phyloP scores from a whole-genome alignment of 2,329 filamentous ascomycete species.

The Ascocoryne sarcoides region DNA sequence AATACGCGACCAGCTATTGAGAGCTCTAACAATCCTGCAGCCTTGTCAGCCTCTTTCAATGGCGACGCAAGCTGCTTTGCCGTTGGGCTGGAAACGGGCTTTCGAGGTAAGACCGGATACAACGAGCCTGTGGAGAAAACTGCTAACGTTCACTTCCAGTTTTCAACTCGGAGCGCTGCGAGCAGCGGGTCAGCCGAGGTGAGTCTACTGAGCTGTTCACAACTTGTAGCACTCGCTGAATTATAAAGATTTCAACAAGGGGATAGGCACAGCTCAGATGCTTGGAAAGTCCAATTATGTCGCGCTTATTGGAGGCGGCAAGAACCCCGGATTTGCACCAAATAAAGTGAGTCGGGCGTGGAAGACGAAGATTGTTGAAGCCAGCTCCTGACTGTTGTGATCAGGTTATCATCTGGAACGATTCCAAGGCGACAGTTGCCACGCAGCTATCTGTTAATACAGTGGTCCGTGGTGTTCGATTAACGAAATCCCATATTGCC shows the following conservation, averaged over 20 bases:
- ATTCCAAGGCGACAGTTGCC: conserved; percentile 64
- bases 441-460: conserved; percentile 74
- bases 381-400: conserved; percentile 11
- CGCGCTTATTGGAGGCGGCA: conserved; percentile 81
- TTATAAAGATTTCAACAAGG: conserved; percentile 64
- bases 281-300: conserved; percentile 80
- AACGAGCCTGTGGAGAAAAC: neutral
- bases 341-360: conserved; percentile 63
- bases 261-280: conserved; percentile 78
- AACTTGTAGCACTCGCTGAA: conserved; percentile 9
- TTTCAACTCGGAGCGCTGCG: conserved; percentile 63
- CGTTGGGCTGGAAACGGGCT: conserved; percentile 77
- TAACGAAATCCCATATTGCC: conserved; percentile 68
- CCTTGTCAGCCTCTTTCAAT: conserved; percentile 81
- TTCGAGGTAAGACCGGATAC: conserved; percentile 55
- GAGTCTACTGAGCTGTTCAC: conserved; percentile 7
- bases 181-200: conserved; percentile 57
- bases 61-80: conserved; percentile 77
- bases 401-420: conserved; percentile 84
- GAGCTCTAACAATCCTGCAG: conserved; percentile 61
- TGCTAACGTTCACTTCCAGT: conserved; percentile 37
- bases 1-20: conserved; percentile 84
- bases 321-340: conserved; percentile 73
- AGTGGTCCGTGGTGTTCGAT: conserved; percentile 68
- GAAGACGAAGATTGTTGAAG: no score